These are phyloP conservation scores for Bruguiera sexangula DNA, from an alignment of 345 rosid genomes.

Conservation along the genomic window DNA sequence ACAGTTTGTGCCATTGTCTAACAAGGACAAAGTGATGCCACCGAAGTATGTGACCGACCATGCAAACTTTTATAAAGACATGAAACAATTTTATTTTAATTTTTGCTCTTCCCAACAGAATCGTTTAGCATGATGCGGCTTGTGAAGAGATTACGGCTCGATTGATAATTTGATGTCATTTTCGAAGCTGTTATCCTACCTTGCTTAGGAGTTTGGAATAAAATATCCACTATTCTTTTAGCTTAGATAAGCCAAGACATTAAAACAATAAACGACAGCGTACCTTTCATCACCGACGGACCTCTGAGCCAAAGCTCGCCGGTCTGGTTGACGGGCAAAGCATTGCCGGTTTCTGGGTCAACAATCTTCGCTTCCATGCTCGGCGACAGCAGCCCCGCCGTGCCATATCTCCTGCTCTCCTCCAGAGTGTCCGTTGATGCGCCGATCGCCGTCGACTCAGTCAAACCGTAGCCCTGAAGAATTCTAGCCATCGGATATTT, in stretches of 20 bases:
- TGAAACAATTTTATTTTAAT: no score
- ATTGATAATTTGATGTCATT: no score
- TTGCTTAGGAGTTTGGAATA: no score
- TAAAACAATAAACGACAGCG: neutral
- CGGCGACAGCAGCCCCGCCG: slow-evolving; percentile 63
- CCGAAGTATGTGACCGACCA: no score
- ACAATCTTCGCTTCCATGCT: slow-evolving; percentile 68
- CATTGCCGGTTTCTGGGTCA: slow-evolving; percentile 54
- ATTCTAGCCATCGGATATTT: slow-evolving; percentile 53
- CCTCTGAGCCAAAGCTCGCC: slow-evolving; percentile 82
- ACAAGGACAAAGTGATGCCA: no score
- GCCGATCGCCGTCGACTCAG: slow-evolving; percentile 71
- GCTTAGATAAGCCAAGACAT: neutral
- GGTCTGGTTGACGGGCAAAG: slow-evolving; percentile 47
- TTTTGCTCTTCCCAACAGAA: no score
- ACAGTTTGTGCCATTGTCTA: no score
- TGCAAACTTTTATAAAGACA: no score
- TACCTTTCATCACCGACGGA: slow-evolving; percentile 69
- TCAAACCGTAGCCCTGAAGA: slow-evolving; percentile 69
- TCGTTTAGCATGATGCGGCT: no score
- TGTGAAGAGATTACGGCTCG: no score
- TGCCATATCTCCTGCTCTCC: slow-evolving; percentile 70
- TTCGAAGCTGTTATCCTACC: no score
- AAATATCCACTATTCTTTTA: no score
- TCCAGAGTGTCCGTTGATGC: slow-evolving; percentile 55